A percentile compares a stretch with the other conserved stretches of the same genome.
phyloP scores from a whole-genome alignment of 2,329 filamentous ascomycete genomes.

The Stachybotrys elegans region DNA sequence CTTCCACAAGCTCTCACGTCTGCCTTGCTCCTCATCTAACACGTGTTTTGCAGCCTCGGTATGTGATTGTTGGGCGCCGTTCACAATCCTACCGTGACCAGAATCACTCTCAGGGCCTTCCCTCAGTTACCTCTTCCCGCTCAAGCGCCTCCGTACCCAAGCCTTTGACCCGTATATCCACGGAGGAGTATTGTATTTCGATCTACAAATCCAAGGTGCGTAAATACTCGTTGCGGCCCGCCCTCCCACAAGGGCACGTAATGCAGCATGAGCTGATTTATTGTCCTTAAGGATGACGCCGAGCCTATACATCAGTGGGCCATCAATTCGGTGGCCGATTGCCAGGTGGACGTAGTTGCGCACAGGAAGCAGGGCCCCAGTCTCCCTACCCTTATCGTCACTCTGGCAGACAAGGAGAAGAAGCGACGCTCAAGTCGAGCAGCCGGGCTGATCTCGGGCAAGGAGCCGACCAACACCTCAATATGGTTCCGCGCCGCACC shows the following conservation, averaged over 20 bases:
- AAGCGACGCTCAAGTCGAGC: conserved; percentile 62
- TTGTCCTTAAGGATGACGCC: conserved; percentile 40
- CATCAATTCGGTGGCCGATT: conserved; percentile 47
- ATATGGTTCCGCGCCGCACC: conserved; percentile 52
- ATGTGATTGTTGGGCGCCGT: conserved; percentile 48
- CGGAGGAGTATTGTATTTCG: conserved; percentile 43
- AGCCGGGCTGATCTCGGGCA: conserved; percentile 47
- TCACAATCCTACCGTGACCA: conserved; percentile 25
- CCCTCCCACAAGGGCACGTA: too few species aligned
- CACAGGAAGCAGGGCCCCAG: conserved; percentile 58
- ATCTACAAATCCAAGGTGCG: conserved; percentile 54
- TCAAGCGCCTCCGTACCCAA: conserved; percentile 33
- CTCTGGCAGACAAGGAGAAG: conserved; percentile 54
- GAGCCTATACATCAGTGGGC: conserved; percentile 52
- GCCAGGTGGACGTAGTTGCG: conserved; percentile 52
- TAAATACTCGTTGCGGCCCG: too few species aligned
- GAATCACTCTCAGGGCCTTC: conserved; percentile 30
- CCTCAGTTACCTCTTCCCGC: conserved; percentile 34
- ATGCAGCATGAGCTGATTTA: too few species aligned
- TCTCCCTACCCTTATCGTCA: conserved; percentile 55
- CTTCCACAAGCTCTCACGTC: conserved; percentile 3
- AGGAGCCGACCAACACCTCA: conserved; percentile 42
- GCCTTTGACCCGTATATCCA: conserved; percentile 23
- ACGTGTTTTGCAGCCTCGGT: conserved; percentile 44
- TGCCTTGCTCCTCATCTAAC: background rate